phyloP scores from a whole-genome alignment of 192 early-diverging fungal species.

The Pilaira anomala region DNA sequence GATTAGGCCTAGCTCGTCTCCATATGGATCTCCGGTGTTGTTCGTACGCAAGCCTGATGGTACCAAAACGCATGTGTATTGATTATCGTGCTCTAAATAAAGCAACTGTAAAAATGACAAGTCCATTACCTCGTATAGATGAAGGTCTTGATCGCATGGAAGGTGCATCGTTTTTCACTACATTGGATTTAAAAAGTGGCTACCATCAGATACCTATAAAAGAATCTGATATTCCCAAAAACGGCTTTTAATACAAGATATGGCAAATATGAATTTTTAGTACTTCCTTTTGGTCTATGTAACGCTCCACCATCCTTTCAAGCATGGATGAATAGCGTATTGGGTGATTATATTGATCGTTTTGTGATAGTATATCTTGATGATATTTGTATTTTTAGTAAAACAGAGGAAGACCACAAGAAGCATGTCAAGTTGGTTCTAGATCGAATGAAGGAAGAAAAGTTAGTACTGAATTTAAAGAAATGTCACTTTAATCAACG shows the following conservation, averaged over 20 bases:
- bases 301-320: constrained; percentile 32
- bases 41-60: constrained; percentile 55
- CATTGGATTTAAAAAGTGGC: constrained; percentile 40
- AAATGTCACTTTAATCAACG: constrained; percentile 17
- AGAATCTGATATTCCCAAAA: constrained; percentile 34
- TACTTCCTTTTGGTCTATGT: constrained; percentile 32
- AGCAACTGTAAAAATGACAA: constrained; percentile 45
- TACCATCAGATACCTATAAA: constrained; percentile 46
- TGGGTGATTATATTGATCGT: constrained; percentile 14
- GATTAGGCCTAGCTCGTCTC: constrained; percentile 36
- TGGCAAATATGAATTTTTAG: constrained; percentile 20
- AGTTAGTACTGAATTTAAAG: not conserved
- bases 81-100: constrained; percentile 56
- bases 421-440: constrained; percentile 23
- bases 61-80: constrained; percentile 41
- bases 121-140: constrained; percentile 49
- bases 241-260: constrained; percentile 32
- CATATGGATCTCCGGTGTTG: constrained; percentile 38
- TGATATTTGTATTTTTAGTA: not conserved
- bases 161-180: constrained; percentile 39
- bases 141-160: constrained; percentile 39
- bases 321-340: constrained; percentile 1
- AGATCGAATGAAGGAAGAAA: not conserved
- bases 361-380: constrained; percentile 17
- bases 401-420: constrained; percentile 26